Evolutionary conservation across 345 rosid genomes (phyloP).

Genomic region (Laguncularia racemosa): DNA sequence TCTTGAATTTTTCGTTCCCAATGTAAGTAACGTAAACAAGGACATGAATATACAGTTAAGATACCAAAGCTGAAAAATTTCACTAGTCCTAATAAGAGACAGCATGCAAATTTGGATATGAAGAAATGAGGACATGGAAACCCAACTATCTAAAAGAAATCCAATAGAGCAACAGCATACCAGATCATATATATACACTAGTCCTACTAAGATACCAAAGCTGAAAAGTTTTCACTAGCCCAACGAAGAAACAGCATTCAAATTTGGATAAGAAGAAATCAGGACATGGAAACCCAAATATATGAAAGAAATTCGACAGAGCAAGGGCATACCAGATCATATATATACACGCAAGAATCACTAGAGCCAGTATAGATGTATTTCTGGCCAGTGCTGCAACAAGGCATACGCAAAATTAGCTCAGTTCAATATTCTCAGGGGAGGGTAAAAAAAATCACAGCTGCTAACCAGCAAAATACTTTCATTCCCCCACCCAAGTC

Average conservation of each 20-base stretch:
- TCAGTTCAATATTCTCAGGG: not conserved
- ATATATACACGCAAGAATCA: conserved; percentile 37
- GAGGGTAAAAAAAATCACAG: not conserved
- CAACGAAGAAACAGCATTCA: not conserved
- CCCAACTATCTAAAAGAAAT: not conserved
- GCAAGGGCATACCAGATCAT: conserved; percentile 44
- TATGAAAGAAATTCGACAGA: not conserved
- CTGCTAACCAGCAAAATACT: not conserved
- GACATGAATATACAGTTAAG: not conserved
- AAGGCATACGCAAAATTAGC: not conserved
- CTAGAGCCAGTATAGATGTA: conserved; percentile 63
- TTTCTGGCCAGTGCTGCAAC: conserved; percentile 65
- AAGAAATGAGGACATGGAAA: not conserved
- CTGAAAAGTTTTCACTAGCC: not conserved
- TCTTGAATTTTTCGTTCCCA: no score
- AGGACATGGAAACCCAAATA: not conserved
- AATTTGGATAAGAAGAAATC: not conserved
- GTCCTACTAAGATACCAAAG: not conserved
- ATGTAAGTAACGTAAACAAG: no score
- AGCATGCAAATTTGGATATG: not conserved
- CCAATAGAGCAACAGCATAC: conserved; percentile 20
- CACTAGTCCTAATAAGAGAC: not conserved
- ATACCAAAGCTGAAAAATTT: not conserved
- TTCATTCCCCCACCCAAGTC: no score
- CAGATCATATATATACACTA: conserved; percentile 58